Evolutionary conservation across 345 rosid genomes (phyloP).

Genomic region (Eucalyptus camaldulensis): DNA sequence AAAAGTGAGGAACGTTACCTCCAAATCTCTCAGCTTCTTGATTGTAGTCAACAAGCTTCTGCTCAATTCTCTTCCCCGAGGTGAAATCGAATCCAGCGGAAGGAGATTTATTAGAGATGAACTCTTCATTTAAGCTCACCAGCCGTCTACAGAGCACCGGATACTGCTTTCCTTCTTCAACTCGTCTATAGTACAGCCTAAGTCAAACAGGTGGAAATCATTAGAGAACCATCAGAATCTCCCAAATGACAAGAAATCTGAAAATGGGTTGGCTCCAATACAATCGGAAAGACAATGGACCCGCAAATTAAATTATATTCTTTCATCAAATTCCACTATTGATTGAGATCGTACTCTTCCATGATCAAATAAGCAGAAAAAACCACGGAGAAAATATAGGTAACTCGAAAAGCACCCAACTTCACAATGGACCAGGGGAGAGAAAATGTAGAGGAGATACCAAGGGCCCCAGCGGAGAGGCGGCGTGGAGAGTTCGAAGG

Average conservation of each 20-base stretch:
- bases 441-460: slow-evolving; percentile 2
- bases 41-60: slow-evolving; percentile 88
- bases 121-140: slow-evolving; percentile 68
- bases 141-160: slow-evolving; percentile 71
- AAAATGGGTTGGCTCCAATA: not conserved
- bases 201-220: not conserved
- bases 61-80: slow-evolving; percentile 88
- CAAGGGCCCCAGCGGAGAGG: slow-evolving; percentile 94
- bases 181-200: slow-evolving; percentile 86
- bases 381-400: not conserved
- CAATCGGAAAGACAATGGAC: not conserved
- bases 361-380: not conserved
- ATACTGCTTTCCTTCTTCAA: slow-evolving; percentile 92
- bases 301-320: not conserved
- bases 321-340: not conserved
- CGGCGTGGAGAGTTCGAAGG: slow-evolving; percentile 81
- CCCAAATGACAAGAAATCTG: not conserved
- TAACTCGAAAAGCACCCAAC: not conserved
- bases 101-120: slow-evolving; percentile 69
- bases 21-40: slow-evolving; percentile 95
- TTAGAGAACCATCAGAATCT: not conserved
- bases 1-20: slow-evolving; percentile 22
- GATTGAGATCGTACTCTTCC: not conserved
- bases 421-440: not conserved
- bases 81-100: slow-evolving; percentile 75